Conservation (phyloP, 1,284 basidiomycete genomes). For the Naganishia sp. region DNA sequence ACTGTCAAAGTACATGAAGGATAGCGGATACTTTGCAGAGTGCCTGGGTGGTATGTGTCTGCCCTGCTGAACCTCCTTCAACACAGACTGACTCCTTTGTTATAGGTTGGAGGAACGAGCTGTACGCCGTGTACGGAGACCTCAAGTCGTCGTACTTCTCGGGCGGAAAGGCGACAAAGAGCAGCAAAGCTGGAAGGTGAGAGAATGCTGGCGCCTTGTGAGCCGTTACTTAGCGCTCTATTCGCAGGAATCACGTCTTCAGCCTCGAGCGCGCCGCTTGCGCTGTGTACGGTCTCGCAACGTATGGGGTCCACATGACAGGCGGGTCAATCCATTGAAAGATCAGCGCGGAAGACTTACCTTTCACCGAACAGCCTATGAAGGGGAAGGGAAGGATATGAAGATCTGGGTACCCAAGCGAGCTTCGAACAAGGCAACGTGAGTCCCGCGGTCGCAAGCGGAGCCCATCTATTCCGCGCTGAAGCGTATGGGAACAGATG, state of each 20-base stretch:
- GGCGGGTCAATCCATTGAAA: constrained; percentile 34
- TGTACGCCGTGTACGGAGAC: constrained; percentile 76
- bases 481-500: constrained; percentile 57
- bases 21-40: constrained; percentile 47
- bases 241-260: constrained; percentile 67
- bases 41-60: constrained; percentile 50
- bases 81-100: background rate
- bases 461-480: background rate
- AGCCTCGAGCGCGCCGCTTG: constrained; percentile 86
- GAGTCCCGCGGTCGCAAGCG: constrained; percentile 43
- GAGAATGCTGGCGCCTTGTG: background rate
- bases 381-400: constrained; percentile 53
- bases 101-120: constrained; percentile 75
- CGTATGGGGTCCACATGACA: constrained; percentile 62
- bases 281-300: constrained; percentile 83
- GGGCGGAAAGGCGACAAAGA: background rate
- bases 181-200: constrained; percentile 16
- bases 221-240: background rate
- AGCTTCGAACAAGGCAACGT: constrained; percentile 83
- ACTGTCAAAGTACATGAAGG: constrained; percentile 48
- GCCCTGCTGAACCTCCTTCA: background rate
- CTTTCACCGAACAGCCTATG: constrained; percentile 41
- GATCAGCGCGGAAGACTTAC: background rate
- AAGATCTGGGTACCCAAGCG: constrained; percentile 86
- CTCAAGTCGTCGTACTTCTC: constrained; percentile 60